These are phyloP conservation scores for Hyaloscypha finlandica DNA, from an alignment of 495 filamentous ascomycete genomes.

Conservation along the genomic window DNA sequence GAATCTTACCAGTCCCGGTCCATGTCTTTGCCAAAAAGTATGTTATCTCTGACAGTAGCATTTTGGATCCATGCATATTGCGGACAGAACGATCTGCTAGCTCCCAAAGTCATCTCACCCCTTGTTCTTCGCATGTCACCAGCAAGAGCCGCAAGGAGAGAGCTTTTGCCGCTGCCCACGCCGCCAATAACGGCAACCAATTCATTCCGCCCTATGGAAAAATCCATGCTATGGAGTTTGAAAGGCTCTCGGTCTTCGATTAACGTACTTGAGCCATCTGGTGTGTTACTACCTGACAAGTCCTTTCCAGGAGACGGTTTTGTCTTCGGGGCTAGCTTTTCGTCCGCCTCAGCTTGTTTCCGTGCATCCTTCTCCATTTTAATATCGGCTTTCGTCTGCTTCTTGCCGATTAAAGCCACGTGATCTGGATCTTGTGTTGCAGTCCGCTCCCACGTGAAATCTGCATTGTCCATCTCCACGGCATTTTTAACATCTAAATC, in stretches of 20 bases:
- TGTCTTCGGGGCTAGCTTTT: slow-evolving; percentile 33
- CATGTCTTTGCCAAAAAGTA: slow-evolving; percentile 84
- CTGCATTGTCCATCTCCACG: slow-evolving; percentile 68
- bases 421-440: slow-evolving; percentile 60
- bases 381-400: slow-evolving; percentile 45
- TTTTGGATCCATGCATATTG: slow-evolving; percentile 99
- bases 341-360: slow-evolving; percentile 30
- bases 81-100: slow-evolving; percentile 83
- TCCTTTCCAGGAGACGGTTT: slow-evolving; percentile 15
- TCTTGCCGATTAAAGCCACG: slow-evolving; percentile 39
- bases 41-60: slow-evolving; percentile 80
- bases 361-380: slow-evolving; percentile 37
- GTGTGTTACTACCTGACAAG: slow-evolving; percentile 14
- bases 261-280: slow-evolving; percentile 55
- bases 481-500: slow-evolving; percentile 65
- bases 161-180: slow-evolving; percentile 91
- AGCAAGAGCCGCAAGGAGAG: slow-evolving; percentile 83
- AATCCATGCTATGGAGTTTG: slow-evolving; percentile 70
- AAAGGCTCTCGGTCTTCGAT: slow-evolving; percentile 71
- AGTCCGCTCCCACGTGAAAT: slow-evolving; percentile 92
- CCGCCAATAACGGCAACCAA: slow-evolving; percentile 88
- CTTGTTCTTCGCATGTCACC: slow-evolving; percentile 89
- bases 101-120: slow-evolving; percentile 73
- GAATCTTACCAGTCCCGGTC: slow-evolving; percentile 53
- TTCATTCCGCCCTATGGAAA: slow-evolving; percentile 78